Conservation (phyloP, 805 yeast species). For the Yarrowia phangngaensis region DNA sequence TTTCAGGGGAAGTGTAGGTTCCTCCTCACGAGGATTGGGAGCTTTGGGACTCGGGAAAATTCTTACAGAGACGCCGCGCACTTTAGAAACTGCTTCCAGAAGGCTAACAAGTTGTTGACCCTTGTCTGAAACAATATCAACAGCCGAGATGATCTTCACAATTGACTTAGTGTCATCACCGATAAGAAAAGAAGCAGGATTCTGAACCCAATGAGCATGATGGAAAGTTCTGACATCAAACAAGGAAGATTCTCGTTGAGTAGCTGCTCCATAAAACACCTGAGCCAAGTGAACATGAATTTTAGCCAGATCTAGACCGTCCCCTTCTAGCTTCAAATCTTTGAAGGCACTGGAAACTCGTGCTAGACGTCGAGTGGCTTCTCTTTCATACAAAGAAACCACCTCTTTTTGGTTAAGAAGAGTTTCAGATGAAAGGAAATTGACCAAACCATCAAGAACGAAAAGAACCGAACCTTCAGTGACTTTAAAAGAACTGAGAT, state of each 20-base stretch:
- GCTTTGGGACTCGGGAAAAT: slow-evolving; percentile 57
- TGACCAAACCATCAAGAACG: slow-evolving; percentile 13
- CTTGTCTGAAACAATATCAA: slow-evolving; percentile 69
- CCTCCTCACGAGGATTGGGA: slow-evolving; percentile 34
- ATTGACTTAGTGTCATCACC: slow-evolving; percentile 1
- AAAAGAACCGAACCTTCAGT: slow-evolving; percentile 8
- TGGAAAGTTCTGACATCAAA: slow-evolving; percentile 15
- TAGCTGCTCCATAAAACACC: not conserved
- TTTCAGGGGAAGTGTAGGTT: slow-evolving; percentile 44
- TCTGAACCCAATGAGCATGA: slow-evolving; percentile 9
- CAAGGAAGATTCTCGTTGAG: slow-evolving; percentile 4
- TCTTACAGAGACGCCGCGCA: slow-evolving; percentile 51
- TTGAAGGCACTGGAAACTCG: not conserved
- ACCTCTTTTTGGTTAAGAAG: slow-evolving; percentile 3
- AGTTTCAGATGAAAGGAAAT: slow-evolving; percentile 1
- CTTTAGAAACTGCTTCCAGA: slow-evolving; percentile 40
- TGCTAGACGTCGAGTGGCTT: slow-evolving; percentile 13
- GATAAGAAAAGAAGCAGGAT: not conserved
- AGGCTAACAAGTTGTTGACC: slow-evolving; percentile 62
- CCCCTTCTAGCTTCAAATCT: slow-evolving; percentile 2
- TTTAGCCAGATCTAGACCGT: slow-evolving; percentile 7
- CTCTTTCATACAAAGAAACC: slow-evolving; percentile 3
- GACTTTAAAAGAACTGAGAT: slow-evolving; percentile 6
- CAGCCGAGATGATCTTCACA: slow-evolving; percentile 54
- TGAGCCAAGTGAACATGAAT: slow-evolving; percentile 4